A percentile compares a stretch with the other conserved stretches of the same genome.
Conservation (phyloP, 176 grass and related monocot species). For the Zea luxurians region DNA sequence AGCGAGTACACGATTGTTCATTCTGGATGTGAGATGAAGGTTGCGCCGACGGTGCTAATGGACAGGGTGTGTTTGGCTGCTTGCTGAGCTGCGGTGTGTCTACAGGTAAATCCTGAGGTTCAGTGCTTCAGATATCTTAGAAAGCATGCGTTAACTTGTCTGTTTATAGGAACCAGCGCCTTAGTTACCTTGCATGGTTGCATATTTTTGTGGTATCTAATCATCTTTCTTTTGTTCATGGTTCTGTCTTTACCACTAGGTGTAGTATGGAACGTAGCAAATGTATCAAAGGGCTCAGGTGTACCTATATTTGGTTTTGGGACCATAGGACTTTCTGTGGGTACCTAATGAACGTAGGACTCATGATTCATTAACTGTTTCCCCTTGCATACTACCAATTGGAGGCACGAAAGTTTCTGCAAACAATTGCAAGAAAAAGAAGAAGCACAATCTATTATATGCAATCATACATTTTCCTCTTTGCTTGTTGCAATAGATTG, state of each 20-base stretch:
- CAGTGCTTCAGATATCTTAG: slow-evolving; percentile 7
- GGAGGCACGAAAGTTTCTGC: too few species aligned
- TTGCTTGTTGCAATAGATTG: too few species aligned
- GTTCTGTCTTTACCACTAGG: slow-evolving; percentile 55
- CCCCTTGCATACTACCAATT: too few species aligned
- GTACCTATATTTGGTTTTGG: too few species aligned
- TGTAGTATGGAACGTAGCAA: slow-evolving; percentile 85
- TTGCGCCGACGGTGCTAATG: slow-evolving; percentile 56
- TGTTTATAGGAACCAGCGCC: neutral
- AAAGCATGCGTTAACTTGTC: neutral
- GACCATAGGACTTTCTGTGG: too few species aligned
- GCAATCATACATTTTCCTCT: too few species aligned
- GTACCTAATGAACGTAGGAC: too few species aligned
- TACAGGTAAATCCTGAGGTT: slow-evolving; percentile 56
- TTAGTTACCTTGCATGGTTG: too few species aligned
- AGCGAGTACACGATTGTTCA: too few species aligned
- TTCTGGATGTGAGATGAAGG: slow-evolving; percentile 77
- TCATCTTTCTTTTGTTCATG: neutral
- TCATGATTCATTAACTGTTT: too few species aligned
- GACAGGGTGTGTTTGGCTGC: slow-evolving; percentile 82
- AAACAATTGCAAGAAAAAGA: too few species aligned
- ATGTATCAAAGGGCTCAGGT: slow-evolving; percentile 67
- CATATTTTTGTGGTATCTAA: slow-evolving; percentile 2
- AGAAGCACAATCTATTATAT: too few species aligned
- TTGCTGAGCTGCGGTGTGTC: slow-evolving; percentile 81